A percentile compares a stretch with the other conserved stretches of the same genome.
Evolutionary conservation across 192 early-diverging fungal genomes (phyloP).

Genomic region (Coemansia sp.): DNA sequence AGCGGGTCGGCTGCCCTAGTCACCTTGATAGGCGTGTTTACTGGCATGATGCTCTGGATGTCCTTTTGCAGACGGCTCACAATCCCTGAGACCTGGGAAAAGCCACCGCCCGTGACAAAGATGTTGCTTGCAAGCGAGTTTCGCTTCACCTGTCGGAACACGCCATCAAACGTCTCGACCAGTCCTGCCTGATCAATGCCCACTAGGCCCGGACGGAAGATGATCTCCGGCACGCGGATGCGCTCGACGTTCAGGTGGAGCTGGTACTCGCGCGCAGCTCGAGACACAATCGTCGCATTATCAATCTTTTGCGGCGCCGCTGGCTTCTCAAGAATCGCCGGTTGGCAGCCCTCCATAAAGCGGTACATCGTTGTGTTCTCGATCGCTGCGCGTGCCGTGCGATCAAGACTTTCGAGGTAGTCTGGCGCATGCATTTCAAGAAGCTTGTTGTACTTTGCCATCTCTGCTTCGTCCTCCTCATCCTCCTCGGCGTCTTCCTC

Average conservation of each 20-base stretch:
- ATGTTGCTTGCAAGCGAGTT: slow-evolving; percentile 55
- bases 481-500: slow-evolving; percentile 80
- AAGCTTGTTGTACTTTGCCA: slow-evolving; percentile 71
- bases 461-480: slow-evolving; percentile 67
- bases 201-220: slow-evolving; percentile 86
- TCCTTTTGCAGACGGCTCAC: slow-evolving; percentile 63
- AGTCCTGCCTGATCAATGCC: slow-evolving; percentile 89
- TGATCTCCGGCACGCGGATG: slow-evolving; percentile 80
- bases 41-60: slow-evolving; percentile 66
- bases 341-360: slow-evolving; percentile 63
- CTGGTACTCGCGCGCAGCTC: slow-evolving; percentile 67
- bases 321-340: slow-evolving; percentile 59
- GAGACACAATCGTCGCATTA: slow-evolving; percentile 45
- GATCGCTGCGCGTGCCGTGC: slow-evolving; percentile 63
- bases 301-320: slow-evolving; percentile 48
- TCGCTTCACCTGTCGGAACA: slow-evolving; percentile 52
- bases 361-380: slow-evolving; percentile 74
- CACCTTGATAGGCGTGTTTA: slow-evolving; percentile 58
- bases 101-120: slow-evolving; percentile 79
- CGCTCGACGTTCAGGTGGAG: slow-evolving; percentile 91
- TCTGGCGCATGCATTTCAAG: slow-evolving; percentile 72
- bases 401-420: slow-evolving; percentile 72
- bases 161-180: slow-evolving; percentile 71
- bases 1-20: slow-evolving; percentile 67
- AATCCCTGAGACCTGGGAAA: slow-evolving; percentile 62